Conservation (phyloP, 2,329 filamentous ascomycete genomes). For the Catunica adiposa region DNA sequence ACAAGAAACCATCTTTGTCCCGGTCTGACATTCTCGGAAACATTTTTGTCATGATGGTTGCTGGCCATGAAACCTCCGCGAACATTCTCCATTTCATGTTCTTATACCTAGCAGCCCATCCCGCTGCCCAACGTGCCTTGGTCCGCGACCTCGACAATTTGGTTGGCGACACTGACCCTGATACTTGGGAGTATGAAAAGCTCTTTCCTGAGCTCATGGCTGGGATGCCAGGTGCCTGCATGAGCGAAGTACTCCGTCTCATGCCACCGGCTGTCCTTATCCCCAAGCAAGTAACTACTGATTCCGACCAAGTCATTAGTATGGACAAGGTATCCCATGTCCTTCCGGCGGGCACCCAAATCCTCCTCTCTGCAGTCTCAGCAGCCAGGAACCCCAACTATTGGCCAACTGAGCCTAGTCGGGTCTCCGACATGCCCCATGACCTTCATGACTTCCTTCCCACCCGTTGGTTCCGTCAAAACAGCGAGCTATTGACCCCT, state of each 20-base stretch:
- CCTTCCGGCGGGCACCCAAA: slow-evolving; percentile 38
- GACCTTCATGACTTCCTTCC: slow-evolving; percentile 55
- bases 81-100: slow-evolving; percentile 58
- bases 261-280: slow-evolving; percentile 56
- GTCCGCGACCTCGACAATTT: slow-evolving; percentile 54
- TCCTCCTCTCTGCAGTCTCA: slow-evolving; percentile 39
- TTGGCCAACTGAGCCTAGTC: slow-evolving; percentile 43
- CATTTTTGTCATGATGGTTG: slow-evolving; percentile 50
- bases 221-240: slow-evolving; percentile 54
- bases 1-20: slow-evolving; percentile 26
- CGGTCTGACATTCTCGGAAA: slow-evolving; percentile 57
- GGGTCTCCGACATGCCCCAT: slow-evolving; percentile 25
- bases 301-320: slow-evolving; percentile 38
- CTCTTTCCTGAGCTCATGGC: slow-evolving; percentile 48
- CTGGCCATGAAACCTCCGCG: slow-evolving; percentile 68
- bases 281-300: slow-evolving; percentile 44
- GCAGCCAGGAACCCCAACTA: slow-evolving; percentile 53
- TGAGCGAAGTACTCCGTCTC: slow-evolving; percentile 63
- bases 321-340: slow-evolving; percentile 41
- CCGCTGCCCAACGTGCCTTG: slow-evolving; percentile 44
- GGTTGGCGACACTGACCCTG: slow-evolving; percentile 36
- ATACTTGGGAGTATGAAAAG: slow-evolving; percentile 54
- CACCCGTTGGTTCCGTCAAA: slow-evolving; percentile 50
- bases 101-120: slow-evolving; percentile 49
- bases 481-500: slow-evolving; percentile 8